Base-by-base conservation (phyloP, 2,329 filamentous ascomycete species). In the Ceratocystis smalleyi region DNA sequence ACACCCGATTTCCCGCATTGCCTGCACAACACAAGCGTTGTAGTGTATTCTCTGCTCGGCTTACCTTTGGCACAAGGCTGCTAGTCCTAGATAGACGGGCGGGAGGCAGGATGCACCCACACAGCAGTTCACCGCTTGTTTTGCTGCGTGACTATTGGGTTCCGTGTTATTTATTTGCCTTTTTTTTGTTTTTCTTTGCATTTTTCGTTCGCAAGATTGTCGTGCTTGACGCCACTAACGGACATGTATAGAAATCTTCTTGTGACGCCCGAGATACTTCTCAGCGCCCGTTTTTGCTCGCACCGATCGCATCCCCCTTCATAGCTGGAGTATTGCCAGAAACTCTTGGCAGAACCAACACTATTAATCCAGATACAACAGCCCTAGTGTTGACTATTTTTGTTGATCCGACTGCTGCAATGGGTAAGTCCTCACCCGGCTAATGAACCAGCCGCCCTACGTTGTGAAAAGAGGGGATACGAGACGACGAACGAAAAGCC, bases 171-270 rank as follows among this genome's bases (percentile, higher is more conserved):
- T 49, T 12, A 8, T 51, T 24, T 22, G 7, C 27, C 17, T 30
- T n/a, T n/a, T 30, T 30, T 55, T 12, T 32, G 19, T 55, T 32
- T 1, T 6, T 27, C 7, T 10, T 6, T 45, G 19, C 35, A 27
- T 17, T n/a, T 24, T 59, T 32, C 3, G 30, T 62, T 43, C 7
- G 27, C 40, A 59, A 32, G 32, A 43, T 49, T 40, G 19, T 63
- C 59, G 24, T 45, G 32, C 22, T 59, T 64, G 43, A 40, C 59
- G 54, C 54, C 62, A 64, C 62, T 64, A 49, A 64, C 62, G 49
- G 47, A 17, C 19, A 35, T 49, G 45, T 64, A 47, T 45, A 64
- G 62, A 22, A 59, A 59, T 19, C 51, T n/a, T 17, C 27, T n/a
- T 59, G 43, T 49, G 2, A 47, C 35, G 59, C 59, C 43, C 49